phyloP scores from a whole-genome alignment of 208 protist genomes.

The Crithidia mellificae region DNA sequence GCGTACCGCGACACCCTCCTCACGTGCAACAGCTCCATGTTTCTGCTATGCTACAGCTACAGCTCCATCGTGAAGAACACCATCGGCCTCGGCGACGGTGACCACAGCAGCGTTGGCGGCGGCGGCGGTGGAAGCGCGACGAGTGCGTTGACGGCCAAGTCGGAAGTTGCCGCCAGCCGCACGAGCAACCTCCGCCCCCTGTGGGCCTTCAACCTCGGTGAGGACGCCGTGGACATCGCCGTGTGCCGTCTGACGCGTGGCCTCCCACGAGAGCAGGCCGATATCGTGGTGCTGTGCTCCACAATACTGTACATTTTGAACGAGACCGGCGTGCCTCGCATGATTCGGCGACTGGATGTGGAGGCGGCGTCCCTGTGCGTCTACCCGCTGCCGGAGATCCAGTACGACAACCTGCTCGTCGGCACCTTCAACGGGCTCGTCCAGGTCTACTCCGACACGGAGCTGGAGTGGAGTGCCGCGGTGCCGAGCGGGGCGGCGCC shows the following conservation, averaged over 20 bases:
- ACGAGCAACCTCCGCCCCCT: slow-evolving; percentile 31
- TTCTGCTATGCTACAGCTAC: slow-evolving; percentile 84
- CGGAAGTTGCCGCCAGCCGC: not conserved
- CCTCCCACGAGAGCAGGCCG: slow-evolving; percentile 37
- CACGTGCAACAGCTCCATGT: slow-evolving; percentile 81
- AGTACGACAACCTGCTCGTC: slow-evolving; percentile 84
- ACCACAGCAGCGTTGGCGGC: not conserved
- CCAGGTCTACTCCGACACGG: slow-evolving; percentile 81
- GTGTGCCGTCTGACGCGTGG: slow-evolving; percentile 64
- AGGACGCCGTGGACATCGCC: slow-evolving; percentile 81
- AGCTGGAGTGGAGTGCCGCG: slow-evolving; percentile 89
- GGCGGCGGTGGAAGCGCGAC: too few relatives aligned
- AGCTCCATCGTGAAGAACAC: slow-evolving; percentile 50
- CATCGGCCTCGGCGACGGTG: slow-evolving; percentile 11
- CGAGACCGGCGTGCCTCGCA: slow-evolving; percentile 46
- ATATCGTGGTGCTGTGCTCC: slow-evolving; percentile 86
- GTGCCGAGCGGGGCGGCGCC: slow-evolving; percentile 45
- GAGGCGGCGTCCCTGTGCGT: slow-evolving; percentile 53
- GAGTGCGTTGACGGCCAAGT: not conserved
- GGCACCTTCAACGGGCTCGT: slow-evolving; percentile 67
- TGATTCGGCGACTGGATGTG: slow-evolving; percentile 74
- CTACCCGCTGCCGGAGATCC: slow-evolving; percentile 58
- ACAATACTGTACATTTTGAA: slow-evolving; percentile 73
- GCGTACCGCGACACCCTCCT: slow-evolving; percentile 56
- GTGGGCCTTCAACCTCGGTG: slow-evolving; percentile 85